Evolutionary conservation across 108 stramenopile species (phyloP), one percentile per base, ranked within the genome.

Genomic region (Nannochloropsis salina): DNA sequence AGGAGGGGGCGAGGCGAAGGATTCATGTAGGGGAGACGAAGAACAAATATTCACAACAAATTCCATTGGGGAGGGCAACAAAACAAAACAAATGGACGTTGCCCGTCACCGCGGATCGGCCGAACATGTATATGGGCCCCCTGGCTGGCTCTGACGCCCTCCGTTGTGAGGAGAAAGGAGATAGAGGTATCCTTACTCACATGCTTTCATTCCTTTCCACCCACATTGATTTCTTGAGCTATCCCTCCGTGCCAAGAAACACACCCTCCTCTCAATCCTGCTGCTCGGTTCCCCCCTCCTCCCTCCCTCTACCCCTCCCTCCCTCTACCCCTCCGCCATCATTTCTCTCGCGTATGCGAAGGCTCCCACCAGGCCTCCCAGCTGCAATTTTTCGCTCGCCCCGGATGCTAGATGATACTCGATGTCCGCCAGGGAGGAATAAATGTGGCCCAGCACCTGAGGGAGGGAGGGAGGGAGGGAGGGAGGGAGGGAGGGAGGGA

Each of bases 361-460:
- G 79, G 81, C 81, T 6, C 83, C 86, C 15, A 87, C 82, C 9
- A 87, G 12, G 9, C 82, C 80, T 6, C 40, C 86, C 15, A 84
- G 41, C 15, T 87, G 83, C 18, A 87, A n/a, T 12, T 11, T 42
- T 2, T 87, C 86, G 80, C 9, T 22, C n/a, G 74, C 83, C 1
- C 89, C 89, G 9, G 82, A 45, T 1, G 88, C 87, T 15, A 88
- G 87, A 42, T 85, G 85, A 42, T 86, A 88, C 83, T 92, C 91
- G 21, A 92, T 80, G 79, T 51, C 83, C 11, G 43, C 43, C 2
- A 90, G 2, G 8, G 8, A 6, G 6, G 74, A 11, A n/a, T 87
- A 3, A 12, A 87, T 45, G 84, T 90, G 86, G 6, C 42, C 61
- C 4, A 90, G 89, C 4, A 86, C 83, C 9, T 83, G 45, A 12